A percentile compares a stretch with the other conserved stretches of the same genome.
phyloP scores from a whole-genome alignment of 495 filamentous ascomycete genomes.

The Xylaria acuta region DNA sequence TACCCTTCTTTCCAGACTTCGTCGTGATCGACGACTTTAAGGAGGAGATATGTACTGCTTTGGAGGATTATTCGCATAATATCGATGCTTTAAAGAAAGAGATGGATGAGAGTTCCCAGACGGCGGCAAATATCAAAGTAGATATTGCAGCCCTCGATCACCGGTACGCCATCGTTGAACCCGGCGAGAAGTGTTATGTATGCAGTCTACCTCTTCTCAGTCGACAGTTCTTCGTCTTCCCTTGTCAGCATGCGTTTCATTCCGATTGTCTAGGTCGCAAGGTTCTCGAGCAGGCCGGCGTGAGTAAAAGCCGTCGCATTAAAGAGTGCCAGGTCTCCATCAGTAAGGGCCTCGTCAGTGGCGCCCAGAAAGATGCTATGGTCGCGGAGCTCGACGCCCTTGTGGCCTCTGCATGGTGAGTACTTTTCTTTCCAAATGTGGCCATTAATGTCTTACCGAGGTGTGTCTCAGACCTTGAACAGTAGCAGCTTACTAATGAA shows the following conservation, averaged over 20 bases:
- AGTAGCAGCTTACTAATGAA: conserved; percentile 14
- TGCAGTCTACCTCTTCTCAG: conserved; percentile 85
- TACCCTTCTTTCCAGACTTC: conserved; percentile 98
- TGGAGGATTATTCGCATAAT: conserved; percentile 88
- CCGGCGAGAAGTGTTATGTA: conserved; percentile 89
- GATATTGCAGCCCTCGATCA: conserved; percentile 85
- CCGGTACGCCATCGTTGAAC: conserved; percentile 95
- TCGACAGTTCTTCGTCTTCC: conserved; percentile 96
- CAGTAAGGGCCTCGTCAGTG: conserved; percentile 68
- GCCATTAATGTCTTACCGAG: neutral
- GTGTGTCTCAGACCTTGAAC: conserved; percentile 1
- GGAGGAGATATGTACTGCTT: conserved; percentile 90
- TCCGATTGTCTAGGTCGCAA: conserved; percentile 87
- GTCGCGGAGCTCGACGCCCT: conserved; percentile 87
- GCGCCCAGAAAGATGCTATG: conserved; percentile 76
- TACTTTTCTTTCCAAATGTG: conserved; percentile 27
- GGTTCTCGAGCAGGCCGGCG: conserved; percentile 75
- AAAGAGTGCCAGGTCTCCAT: conserved; percentile 83
- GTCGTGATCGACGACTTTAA: conserved; percentile 99
- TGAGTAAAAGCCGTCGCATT: conserved; percentile 79
- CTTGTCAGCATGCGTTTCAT: conserved; percentile 97
- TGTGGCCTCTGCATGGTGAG: conserved; percentile 81
- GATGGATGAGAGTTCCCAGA: conserved; percentile 91
- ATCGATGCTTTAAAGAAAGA: conserved; percentile 91
- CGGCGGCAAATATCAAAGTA: conserved; percentile 84